phyloP scores from a whole-genome alignment of 2,329 filamentous ascomycete species.

The Neocatenulostroma microsporum region DNA sequence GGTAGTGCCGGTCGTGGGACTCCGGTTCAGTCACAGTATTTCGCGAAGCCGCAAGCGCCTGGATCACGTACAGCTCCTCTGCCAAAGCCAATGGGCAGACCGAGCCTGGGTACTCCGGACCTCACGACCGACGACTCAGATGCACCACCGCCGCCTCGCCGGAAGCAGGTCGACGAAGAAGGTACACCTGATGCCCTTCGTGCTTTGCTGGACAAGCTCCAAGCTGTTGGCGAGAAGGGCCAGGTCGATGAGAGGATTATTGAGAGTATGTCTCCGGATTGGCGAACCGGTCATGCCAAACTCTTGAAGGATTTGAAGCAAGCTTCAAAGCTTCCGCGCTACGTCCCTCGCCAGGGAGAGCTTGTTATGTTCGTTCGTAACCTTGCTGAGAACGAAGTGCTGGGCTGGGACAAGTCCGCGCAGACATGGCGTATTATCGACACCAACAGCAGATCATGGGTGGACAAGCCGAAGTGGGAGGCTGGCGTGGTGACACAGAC shows the following conservation, averaged over 20 bases:
- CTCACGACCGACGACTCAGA: too few relatives aligned
- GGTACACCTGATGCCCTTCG: slow-evolving; percentile 49
- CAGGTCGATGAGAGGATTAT: slow-evolving; percentile 38
- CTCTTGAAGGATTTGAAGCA: slow-evolving; percentile 37
- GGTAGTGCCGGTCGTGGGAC: slow-evolving; percentile 11
- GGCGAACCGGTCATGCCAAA: slow-evolving; percentile 43
- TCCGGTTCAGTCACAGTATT: slow-evolving; percentile 6
- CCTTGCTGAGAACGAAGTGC: slow-evolving; percentile 21
- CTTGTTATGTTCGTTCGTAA: slow-evolving; percentile 47
- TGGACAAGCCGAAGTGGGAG: slow-evolving; percentile 44
- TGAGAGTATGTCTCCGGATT: slow-evolving; percentile 49
- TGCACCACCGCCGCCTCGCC: slow-evolving; percentile 4
- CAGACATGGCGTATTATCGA: slow-evolving; percentile 17
- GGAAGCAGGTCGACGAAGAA: slow-evolving; percentile 39
- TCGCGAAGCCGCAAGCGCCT: neutral
- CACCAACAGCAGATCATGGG: slow-evolving; percentile 6
- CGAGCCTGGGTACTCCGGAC: neutral
- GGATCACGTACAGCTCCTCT: neutral
- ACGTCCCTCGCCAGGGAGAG: slow-evolving; percentile 49
- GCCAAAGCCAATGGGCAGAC: neutral
- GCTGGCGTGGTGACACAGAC: slow-evolving; percentile 50
- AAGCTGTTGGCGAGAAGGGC: slow-evolving; percentile 26
- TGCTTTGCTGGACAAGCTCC: slow-evolving; percentile 42
- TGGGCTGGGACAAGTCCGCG: slow-evolving; percentile 24
- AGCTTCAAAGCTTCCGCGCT: slow-evolving; percentile 40